phyloP scores from a whole-genome alignment of 495 filamentous ascomycete species.

The Filosporella fistucella region DNA sequence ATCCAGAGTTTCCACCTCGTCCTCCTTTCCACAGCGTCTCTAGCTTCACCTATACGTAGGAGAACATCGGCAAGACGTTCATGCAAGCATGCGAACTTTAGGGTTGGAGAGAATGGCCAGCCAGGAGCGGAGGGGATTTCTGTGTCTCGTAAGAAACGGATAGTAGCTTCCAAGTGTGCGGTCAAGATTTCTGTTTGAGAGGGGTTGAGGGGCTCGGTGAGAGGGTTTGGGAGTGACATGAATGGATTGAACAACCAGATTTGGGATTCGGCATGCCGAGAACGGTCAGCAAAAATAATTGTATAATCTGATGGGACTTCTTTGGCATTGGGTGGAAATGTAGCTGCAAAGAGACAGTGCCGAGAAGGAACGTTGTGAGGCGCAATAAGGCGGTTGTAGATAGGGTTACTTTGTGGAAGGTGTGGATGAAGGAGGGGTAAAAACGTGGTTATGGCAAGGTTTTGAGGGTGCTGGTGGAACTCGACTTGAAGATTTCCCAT shows the following conservation, averaged over 20 bases:
- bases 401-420: conserved; percentile 13
- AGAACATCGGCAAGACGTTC: not conserved
- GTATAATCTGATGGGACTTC: conserved; percentile 12
- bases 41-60: not conserved
- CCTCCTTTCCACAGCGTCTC: conserved; percentile 1
- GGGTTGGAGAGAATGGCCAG: conserved; percentile 20
- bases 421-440: conserved; percentile 15
- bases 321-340: conserved; percentile 10
- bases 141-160: conserved; percentile 16
- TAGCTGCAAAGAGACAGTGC: conserved; percentile 24
- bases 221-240: too few species aligned
- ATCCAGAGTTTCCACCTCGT: conserved; percentile 20
- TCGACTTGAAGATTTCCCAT: too few species aligned
- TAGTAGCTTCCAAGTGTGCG: conserved; percentile 8
- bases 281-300: conserved; percentile 23
- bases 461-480: conserved; percentile 15
- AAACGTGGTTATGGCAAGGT: conserved; percentile 10
- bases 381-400: conserved; percentile 20
- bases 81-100: conserved; percentile 19
- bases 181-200: conserved; percentile 1
- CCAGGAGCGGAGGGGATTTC: conserved; percentile 18
- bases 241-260: conserved; percentile 25
- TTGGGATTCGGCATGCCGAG: conserved; percentile 21
- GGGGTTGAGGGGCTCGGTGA: not conserved
- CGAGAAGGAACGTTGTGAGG: conserved; percentile 18